Evolutionary conservation across 495 filamentous ascomycete genomes (phyloP), one percentile per base, ranked within the genome.

Genomic region (Aspergillus baeticus): DNA sequence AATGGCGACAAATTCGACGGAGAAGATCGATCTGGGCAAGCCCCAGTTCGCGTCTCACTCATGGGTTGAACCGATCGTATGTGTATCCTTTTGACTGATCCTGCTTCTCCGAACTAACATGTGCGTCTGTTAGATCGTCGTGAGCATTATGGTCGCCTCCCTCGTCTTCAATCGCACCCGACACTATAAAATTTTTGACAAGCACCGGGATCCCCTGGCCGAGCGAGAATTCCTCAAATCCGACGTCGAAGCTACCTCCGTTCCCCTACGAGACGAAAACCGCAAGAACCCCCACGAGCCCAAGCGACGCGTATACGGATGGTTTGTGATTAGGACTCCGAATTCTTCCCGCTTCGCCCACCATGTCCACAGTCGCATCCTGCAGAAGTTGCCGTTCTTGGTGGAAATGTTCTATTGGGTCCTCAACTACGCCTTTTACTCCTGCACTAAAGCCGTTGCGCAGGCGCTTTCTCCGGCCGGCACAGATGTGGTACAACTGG

Each of bases 321-420:
- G 72, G 51, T 80, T 74, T 31, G 51, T 61, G 3, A 57, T 87
- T 34, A 63, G 71, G 47, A 85, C 78, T 3, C 83, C 81, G 3
- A 84, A 87, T 59, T 78, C 84, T 1, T 80, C 81, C 0, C 77
- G 78, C 31, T 87, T 84, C 64, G 65, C 73, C 15, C 64, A 78
- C 47, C 68, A 84, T 58, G 58, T 78, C 33, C 84, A 87, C 62
- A 84, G 81, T 54, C 73, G 79, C n/a, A 66, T 80, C 35, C 53
- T 77, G 34, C 69, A 74, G 57, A 76, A 75, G 45, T 70, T 75
- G 46, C 74, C 74, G 50, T 91, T 63, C 72, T 74, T 64, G 80
- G 84, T 67, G 70, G 88, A 70, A 82, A 90, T 73, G 84, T 88
- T 68, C 70, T 96, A 60, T 79, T 96, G 54, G 89, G 86, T 44